Base-by-base conservation (phyloP, 2,329 filamentous ascomycete genomes). In the Coniochaeta ligniaria region DNA sequence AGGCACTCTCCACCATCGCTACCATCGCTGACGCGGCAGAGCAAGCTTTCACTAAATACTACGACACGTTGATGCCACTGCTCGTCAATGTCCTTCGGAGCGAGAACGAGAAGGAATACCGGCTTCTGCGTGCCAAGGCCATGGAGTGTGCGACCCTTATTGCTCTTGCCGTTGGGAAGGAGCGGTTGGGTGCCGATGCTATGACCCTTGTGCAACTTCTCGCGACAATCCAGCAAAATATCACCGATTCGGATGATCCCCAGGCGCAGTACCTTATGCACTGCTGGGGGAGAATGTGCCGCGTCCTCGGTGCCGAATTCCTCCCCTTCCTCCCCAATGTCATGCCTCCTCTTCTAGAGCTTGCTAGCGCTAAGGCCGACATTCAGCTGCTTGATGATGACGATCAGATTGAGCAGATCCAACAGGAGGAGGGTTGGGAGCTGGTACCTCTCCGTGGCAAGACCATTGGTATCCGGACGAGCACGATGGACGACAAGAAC, bases 81-180 rank as follows among this genome's bases (percentile, higher is more conserved):
- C 82, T 99, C 8, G 93, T 98, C 74, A 90, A 89, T 63, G 94
- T 98, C 11, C 78, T 99, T 58, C 89, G 88, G 70, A 87, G 92
- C 67, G 92, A 97, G 70, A 94, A 93, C 69, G 91, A 93, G 59
- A 97, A 96, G 77, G 95, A 99, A 70, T 93, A 93, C 75, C 85
- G 94, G 59, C 80, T 98, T 55, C 83, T 99, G 43, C 86, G 94
- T 61, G 95, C 95, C 57, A 99, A 99, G 80, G 95, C 95, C 3
- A 99, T 99, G 95, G 95, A 99, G 76, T 99, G 95, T 71, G 94
- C 95, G 20, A 99, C 95, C 8, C 80, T 99, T 50, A 99, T 99
- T 69, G 92, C 95, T 35, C 80, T 99, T 59, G 95, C 95, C 33
- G 95, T 99, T 63, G 95, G 95, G 59, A 95, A 96, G 74, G 91